A percentile compares a stretch with the other conserved stretches of the same genome.
These are phyloP conservation scores for Aureobasidium namibiae DNA, from an alignment of 2,329 filamentous ascomycete genomes.

Conservation along the genomic window DNA sequence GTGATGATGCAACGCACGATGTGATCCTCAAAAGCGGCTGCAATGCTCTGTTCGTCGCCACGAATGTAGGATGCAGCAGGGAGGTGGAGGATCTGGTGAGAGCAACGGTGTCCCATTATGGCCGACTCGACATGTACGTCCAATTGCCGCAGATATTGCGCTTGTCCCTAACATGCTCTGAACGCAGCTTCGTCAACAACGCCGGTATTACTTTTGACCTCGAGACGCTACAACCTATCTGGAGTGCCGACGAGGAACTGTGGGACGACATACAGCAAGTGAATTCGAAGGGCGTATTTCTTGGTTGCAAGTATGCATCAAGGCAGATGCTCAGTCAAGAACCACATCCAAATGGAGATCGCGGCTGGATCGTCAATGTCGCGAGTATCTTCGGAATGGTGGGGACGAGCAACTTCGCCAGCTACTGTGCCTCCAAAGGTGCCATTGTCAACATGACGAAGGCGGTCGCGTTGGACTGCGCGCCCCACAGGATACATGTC, in stretches of 20 bases:
- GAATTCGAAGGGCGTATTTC: conserved; percentile 31
- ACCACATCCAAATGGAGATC: conserved; percentile 20
- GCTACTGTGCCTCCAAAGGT: conserved; percentile 41
- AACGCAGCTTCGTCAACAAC: conserved; percentile 26
- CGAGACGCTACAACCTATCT: conserved; percentile 4
- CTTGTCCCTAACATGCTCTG: neutral
- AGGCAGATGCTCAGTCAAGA: conserved; percentile 31
- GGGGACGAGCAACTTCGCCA: conserved; percentile 22
- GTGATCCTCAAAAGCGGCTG: neutral
- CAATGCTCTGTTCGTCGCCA: conserved; percentile 8
- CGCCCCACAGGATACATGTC: conserved; percentile 32
- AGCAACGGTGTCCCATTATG: conserved; percentile 5
- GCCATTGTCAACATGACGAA: conserved; percentile 40
- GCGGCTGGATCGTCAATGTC: conserved; percentile 33
- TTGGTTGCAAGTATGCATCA: conserved; percentile 32
- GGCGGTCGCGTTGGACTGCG: conserved; percentile 38
- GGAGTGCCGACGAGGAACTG: conserved; percentile 25
- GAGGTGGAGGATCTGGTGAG: conserved; percentile 5
- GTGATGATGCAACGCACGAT: conserved; percentile 5
- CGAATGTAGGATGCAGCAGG: conserved; percentile 4
- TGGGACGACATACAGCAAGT: conserved; percentile 31
- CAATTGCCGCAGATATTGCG: neutral
- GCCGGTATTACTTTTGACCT: conserved; percentile 29
- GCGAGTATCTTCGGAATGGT: conserved; percentile 29
- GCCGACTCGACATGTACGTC: conserved; percentile 12